Conservation (phyloP, 352 stramenopile species). For the Pythium insidiosum region DNA sequence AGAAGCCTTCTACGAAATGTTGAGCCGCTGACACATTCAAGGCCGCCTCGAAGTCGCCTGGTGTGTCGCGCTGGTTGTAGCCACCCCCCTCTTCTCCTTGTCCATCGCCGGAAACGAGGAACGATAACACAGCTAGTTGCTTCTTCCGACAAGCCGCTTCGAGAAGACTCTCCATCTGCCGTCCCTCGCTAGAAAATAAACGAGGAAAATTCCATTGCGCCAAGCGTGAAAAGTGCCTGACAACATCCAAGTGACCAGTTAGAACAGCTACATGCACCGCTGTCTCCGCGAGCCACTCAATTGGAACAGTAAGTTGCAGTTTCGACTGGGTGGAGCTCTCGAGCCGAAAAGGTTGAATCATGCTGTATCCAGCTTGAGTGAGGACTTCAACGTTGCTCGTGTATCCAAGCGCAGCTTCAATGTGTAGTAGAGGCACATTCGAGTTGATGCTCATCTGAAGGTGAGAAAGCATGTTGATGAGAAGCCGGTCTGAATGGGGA, state of each 20-base stretch:
- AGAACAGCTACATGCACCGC: conserved; percentile 43
- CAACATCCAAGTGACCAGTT: conserved; percentile 31
- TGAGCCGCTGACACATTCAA: conserved; percentile 20
- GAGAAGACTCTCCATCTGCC: conserved; percentile 32
- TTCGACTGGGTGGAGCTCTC: not conserved
- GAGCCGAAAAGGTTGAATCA: conserved; percentile 7
- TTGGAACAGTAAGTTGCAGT: not conserved
- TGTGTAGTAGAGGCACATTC: conserved; percentile 27
- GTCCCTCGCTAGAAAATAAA: conserved; percentile 32
- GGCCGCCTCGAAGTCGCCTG: conserved; percentile 36
- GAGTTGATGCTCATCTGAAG: conserved; percentile 40
- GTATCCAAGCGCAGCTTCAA: conserved; percentile 28
- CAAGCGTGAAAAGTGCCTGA: conserved; percentile 28
- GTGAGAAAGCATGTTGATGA: conserved; percentile 28
- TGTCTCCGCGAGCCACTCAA: conserved; percentile 22
- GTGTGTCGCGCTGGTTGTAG: conserved; percentile 23
- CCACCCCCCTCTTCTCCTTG: conserved; percentile 20
- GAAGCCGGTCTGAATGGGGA: conserved; percentile 6
- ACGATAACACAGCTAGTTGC: conserved; percentile 25
- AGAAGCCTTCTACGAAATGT: conserved; percentile 37
- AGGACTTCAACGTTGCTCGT: conserved; percentile 23
- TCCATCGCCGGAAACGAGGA: conserved; percentile 21
- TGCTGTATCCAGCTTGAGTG: conserved; percentile 34
- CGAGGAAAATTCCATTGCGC: conserved; percentile 35
- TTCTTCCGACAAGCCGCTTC: conserved; percentile 27